Evolutionary conservation across 2,329 filamentous ascomycete genomes (phyloP).

Genomic region (Leptographium procerum): DNA sequence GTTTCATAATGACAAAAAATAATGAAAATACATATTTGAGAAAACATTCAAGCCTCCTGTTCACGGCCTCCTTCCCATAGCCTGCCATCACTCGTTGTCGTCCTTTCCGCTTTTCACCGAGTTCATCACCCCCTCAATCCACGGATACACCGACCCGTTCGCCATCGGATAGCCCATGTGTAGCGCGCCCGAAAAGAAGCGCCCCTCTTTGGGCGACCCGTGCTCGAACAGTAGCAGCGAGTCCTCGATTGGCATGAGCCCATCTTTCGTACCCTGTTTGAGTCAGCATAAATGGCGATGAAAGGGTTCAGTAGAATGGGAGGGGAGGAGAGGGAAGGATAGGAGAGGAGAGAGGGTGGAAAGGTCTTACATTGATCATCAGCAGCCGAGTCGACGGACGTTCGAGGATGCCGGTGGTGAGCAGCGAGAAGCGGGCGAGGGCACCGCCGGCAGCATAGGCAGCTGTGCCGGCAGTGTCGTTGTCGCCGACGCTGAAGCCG

Average conservation of each 20-base stretch:
- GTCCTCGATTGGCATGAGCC: constrained; percentile 58
- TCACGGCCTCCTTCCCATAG: no score
- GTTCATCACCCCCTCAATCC: constrained; percentile 46
- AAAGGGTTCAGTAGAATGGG: no score
- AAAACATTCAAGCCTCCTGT: neutral
- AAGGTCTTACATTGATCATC: constrained; percentile 49
- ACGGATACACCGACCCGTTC: constrained; percentile 45
- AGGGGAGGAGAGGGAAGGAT: no score
- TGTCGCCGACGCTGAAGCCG: constrained; percentile 32
- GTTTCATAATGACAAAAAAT: neutral
- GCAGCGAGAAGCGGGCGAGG: constrained; percentile 50
- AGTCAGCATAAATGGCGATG: no score
- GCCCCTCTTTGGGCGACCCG: constrained; percentile 52
- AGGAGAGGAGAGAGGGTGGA: no score
- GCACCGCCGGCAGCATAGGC: constrained; percentile 28
- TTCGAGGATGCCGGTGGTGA: constrained; percentile 47
- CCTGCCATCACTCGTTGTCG: neutral
- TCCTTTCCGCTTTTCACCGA: constrained; percentile 8
- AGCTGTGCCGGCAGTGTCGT: constrained; percentile 35
- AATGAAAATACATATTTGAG: neutral
- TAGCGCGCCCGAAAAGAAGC: constrained; percentile 48
- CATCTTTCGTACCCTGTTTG: constrained; percentile 45
- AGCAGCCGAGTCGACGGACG: constrained; percentile 44
- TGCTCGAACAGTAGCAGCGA: constrained; percentile 53
- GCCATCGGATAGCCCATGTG: constrained; percentile 60